Base-by-base conservation (phyloP, 805 yeast genomes). In the Starmerella khaoyaiensis region DNA sequence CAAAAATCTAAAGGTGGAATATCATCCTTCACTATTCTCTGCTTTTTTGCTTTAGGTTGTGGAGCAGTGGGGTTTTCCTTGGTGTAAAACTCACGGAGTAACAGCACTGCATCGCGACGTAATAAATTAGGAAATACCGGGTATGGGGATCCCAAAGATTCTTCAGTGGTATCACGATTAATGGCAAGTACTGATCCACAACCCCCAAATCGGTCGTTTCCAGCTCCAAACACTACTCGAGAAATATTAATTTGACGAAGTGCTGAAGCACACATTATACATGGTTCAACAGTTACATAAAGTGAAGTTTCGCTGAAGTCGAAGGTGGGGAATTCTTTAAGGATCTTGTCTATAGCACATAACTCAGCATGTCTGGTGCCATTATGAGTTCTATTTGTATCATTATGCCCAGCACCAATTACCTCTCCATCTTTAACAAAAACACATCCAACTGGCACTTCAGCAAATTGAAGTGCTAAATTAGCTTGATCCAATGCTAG, bases 191-290 rank as follows among this genome's bases (percentile, higher is more conserved):
- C 90, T 0, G 93, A 76, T 0, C 97, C 97, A 56, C 86, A 86
- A 0, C 98, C 97, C 0, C 98, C 98, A 60, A 90, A 90, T 31
- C 97, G 60, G 45, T 87, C 97, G 55, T 90, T 90, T 0, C 83
- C 90, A 52, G 95, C 86, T 0, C 98, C 97, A 52, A 82, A 90
- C 31, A 75, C 74, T 1, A 87, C 94, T 28, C 64, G 63, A 21
- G 71, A 59, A 9, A 90, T 72, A 1, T 79, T 77, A 31, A 86
- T 56, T 49, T 90, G 98, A 41, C 86, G 68, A 28, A 90, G 59
- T 2, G 94, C 84, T 28, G 90, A 74, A 0, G 95, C 97, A 62
- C 98, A 90, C 98, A 90, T 90, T 6, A 90, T 79, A 55, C 98
- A 90, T 0, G 98, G 98, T 58, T 90, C 98, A 0, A 90, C 96